Evolutionary conservation across 208 protist genomes (phyloP).

Genomic region (Leishmania martiniquensis): DNA sequence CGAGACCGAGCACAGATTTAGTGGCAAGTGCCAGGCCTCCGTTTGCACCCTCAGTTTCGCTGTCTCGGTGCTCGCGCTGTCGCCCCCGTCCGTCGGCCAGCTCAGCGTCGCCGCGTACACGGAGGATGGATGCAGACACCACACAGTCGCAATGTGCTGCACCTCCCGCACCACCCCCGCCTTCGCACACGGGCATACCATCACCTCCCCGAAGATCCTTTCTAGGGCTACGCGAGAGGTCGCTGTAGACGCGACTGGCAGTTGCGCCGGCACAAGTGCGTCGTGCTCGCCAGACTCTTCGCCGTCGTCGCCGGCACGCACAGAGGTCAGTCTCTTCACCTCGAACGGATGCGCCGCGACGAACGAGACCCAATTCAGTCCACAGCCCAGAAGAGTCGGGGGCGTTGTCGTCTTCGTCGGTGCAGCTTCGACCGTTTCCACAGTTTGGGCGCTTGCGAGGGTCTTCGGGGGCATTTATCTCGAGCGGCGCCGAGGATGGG

Average conservation of each 20-base stretch:
- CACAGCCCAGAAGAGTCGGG: constrained; percentile 3
- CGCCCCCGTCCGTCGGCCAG: neutral
- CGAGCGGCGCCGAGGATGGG: neutral
- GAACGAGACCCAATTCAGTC: constrained; percentile 27
- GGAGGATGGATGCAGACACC: constrained; percentile 32
- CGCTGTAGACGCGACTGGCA: constrained; percentile 3
- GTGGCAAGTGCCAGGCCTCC: neutral
- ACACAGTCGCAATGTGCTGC: constrained; percentile 29
- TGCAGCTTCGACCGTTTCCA: no score
- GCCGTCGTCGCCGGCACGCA: neutral
- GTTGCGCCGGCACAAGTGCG: constrained; percentile 1
- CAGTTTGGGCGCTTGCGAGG: no score
- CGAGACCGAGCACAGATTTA: constrained; percentile 7
- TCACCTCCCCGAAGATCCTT: neutral
- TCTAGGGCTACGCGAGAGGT: neutral
- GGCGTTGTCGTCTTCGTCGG: neutral
- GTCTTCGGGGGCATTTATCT: neutral
- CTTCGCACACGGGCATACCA: neutral
- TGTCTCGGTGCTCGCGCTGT: neutral
- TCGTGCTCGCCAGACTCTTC: neutral
- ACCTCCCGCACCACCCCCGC: neutral
- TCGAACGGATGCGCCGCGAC: constrained; percentile 10
- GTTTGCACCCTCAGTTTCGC: constrained; percentile 7
- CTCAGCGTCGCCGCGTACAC: constrained; percentile 18
- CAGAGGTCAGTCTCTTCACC: neutral